Evolutionary conservation across 2,329 filamentous ascomycete genomes (phyloP).

Genomic region (Alternaria consortialis): DNA sequence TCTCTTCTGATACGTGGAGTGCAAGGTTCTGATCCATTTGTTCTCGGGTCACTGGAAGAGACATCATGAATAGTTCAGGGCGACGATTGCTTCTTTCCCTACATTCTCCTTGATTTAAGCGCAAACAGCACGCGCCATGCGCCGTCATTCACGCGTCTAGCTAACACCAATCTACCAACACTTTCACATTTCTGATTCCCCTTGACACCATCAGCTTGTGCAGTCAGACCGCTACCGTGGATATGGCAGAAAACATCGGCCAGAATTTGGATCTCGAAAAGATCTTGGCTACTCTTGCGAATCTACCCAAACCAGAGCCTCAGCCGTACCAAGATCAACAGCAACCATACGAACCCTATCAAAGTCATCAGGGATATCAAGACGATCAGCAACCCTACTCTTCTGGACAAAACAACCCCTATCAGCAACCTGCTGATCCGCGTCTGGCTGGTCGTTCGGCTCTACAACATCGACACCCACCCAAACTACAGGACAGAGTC

Average conservation of each 20-base stretch:
- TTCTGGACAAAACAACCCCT: slow-evolving; percentile 6
- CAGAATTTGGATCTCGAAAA: slow-evolving; percentile 44
- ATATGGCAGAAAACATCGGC: slow-evolving; percentile 43
- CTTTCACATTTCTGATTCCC: not conserved
- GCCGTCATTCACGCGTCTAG: slow-evolving; percentile 1
- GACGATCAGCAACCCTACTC: slow-evolving; percentile 6
- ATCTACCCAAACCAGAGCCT: slow-evolving; percentile 31
- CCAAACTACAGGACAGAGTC: slow-evolving; percentile 26
- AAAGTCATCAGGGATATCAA: slow-evolving; percentile 14
- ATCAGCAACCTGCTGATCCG: slow-evolving; percentile 31
- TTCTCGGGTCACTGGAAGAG: too few relatives aligned
- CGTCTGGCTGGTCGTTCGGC: slow-evolving; percentile 28
- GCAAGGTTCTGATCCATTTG: not conserved
- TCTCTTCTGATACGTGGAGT: not conserved
- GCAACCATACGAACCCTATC: slow-evolving; percentile 13
- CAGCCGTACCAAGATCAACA: slow-evolving; percentile 22
- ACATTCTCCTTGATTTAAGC: slow-evolving; percentile 14
- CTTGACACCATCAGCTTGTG: not conserved
- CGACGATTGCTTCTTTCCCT: slow-evolving; percentile 9
- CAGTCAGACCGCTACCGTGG: not conserved
- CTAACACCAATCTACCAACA: not conserved
- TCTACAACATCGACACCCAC: slow-evolving; percentile 24
- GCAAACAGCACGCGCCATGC: slow-evolving; percentile 24
- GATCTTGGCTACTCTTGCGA: slow-evolving; percentile 48
- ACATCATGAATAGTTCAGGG: not conserved